These are phyloP conservation scores for Populus tremula DNA, from an alignment of 345 rosid species.

Conservation along the genomic window DNA sequence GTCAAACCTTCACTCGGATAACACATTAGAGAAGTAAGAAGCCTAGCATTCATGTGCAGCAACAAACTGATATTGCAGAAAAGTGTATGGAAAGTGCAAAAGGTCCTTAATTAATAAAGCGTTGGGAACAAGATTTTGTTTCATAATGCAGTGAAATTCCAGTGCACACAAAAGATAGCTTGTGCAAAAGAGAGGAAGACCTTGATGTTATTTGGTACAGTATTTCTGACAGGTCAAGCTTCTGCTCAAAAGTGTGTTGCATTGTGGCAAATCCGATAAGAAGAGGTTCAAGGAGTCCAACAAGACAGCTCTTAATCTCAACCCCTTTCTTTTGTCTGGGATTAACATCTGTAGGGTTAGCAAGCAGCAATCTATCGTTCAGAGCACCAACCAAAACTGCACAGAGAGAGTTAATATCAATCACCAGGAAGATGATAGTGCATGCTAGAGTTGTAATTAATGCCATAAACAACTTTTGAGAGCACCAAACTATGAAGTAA, in stretches of 20 bases:
- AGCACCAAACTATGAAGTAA: not conserved
- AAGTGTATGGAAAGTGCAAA: conserved; percentile 9
- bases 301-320: conserved; percentile 88
- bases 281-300: conserved; percentile 97
- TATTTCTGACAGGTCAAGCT: conserved; percentile 83
- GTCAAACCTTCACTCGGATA: conserved; percentile 66
- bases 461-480: not conserved
- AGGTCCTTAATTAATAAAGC: not conserved
- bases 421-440: conserved; percentile 15
- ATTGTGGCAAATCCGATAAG: conserved; percentile 97
- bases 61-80: conserved; percentile 7
- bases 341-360: conserved; percentile 75
- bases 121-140: not conserved
- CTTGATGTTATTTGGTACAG: conserved; percentile 94
- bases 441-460: conserved; percentile 9
- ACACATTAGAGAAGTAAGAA: conserved; percentile 25
- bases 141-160: not conserved
- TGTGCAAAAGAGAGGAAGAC: conserved; percentile 33
- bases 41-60: conserved; percentile 5
- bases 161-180: conserved; percentile 1
- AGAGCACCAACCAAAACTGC: conserved; percentile 88
- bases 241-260: conserved; percentile 94
- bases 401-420: conserved; percentile 22
- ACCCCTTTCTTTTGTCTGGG: conserved; percentile 84
- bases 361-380: conserved; percentile 84